Base-by-base conservation (phyloP, 495 filamentous ascomycete species). In the Aspergillus haitiensis region DNA sequence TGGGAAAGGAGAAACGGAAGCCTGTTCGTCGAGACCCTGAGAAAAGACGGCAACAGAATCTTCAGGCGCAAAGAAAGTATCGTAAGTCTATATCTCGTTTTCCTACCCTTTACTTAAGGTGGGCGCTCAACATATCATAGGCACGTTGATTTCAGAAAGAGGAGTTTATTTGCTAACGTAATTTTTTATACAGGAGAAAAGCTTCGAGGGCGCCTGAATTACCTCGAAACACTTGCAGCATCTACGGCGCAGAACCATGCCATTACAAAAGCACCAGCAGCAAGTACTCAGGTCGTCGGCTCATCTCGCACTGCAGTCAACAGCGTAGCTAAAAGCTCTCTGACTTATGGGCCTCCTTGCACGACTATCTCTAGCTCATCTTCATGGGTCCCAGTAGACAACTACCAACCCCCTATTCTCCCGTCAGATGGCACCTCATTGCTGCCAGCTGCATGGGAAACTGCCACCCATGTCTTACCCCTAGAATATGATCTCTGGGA, bases 21-120 rank as follows among this genome's bases (percentile, higher is more conserved):
- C 67, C 69, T 7, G 69, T 68, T 37, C 69, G 67, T 18, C 67
- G 67, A 13, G 64, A 69, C 59, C 67, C 65, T 4, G 67, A 72
- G 54, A 66, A 56, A 61, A 47, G 69, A 48, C 63, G 67, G 32
- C 67, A 70, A 61, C 69, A 72, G 63, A 72, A 72, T 32, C 57
- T 66, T 15, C 67, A 63, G 45, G 67, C 69, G 7, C 69, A 72
- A 51, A 66, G 55, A 33, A 70, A 67, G 54, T 70, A 72, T 57
- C 55, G 69, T 72, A 33, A 61, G 69, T 66, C 2, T 15, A 40
- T 5, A 10, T 48, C 42, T 15, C 31, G 9, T 15, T 13, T 0
- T 42, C n/a, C 46, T 21, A n/a, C 51, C 16, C 16, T 27, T 12
- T 21, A n/a, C n/a, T n/a, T 4, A 27, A 10, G 12, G 37, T n/a